A percentile compares a stretch with the other conserved stretches of the same genome.
phyloP scores from a whole-genome alignment of 768 basidiomycete species.

The Boletus patriciae region DNA sequence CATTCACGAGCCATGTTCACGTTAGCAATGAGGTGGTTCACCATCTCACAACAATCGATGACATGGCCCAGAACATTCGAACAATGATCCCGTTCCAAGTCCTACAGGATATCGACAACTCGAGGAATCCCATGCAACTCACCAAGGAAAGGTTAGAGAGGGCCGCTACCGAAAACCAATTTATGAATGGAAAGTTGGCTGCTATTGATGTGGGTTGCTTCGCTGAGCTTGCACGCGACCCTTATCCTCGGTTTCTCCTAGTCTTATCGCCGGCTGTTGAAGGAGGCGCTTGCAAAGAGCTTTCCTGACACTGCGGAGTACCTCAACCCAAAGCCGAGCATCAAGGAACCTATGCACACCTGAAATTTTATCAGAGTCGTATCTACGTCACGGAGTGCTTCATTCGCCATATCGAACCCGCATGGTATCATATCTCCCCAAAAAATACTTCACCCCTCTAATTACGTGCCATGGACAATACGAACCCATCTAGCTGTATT shows the following conservation, averaged over 20 bases:
- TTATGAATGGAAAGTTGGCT: conserved; percentile 85
- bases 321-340: conserved; percentile 17
- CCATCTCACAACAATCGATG: conserved; percentile 66
- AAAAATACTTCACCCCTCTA: background rate
- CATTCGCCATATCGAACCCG: conserved; percentile 1
- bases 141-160: conserved; percentile 80
- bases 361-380: conserved; percentile 5
- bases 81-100: conserved; percentile 77
- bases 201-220: conserved; percentile 61
- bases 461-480: conserved; percentile 9
- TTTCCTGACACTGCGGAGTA: conserved; percentile 57
- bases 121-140: conserved; percentile 77
- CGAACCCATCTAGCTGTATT: background rate
- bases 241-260: conserved; percentile 28
- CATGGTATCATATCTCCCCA: background rate
- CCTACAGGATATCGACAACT: conserved; percentile 74
- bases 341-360: conserved; percentile 8
- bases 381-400: background rate
- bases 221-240: background rate
- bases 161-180: conserved; percentile 86
- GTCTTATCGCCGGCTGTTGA: conserved; percentile 68
- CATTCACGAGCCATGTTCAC: background rate
- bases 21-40: conserved; percentile 71
- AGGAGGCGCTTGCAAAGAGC: conserved; percentile 68
- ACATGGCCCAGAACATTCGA: conserved; percentile 58